A percentile compares a stretch with the other conserved stretches of the same genome.
Evolutionary conservation across 164 flowering plant species (phyloP).

Genomic region (Chimonanthus praecox): DNA sequence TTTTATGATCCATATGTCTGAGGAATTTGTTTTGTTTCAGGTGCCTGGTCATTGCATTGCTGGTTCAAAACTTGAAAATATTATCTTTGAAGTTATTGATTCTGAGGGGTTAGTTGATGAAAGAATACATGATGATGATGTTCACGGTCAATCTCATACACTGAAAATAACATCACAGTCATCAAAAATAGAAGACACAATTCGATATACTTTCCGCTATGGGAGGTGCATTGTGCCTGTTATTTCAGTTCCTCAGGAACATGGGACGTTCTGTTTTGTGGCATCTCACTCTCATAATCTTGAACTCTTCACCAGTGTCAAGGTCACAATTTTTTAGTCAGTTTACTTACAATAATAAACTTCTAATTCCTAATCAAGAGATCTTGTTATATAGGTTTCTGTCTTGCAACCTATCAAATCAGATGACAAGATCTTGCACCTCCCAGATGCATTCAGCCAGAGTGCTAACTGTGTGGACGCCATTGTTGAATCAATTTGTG

Average conservation of each 20-base stretch:
- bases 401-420: slow-evolving; percentile 22
- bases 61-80: slow-evolving; percentile 45
- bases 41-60: slow-evolving; percentile 37
- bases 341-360: neutral
- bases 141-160: slow-evolving; percentile 44
- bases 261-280: slow-evolving; percentile 35
- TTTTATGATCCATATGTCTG: neutral
- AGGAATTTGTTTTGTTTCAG: slow-evolving; percentile 25
- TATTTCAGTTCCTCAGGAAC: slow-evolving; percentile 39
- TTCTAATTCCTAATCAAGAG: neutral
- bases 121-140: slow-evolving; percentile 31
- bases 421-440: slow-evolving; percentile 10
- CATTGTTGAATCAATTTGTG: slow-evolving; percentile 11
- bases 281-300: slow-evolving; percentile 52
- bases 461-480: slow-evolving; percentile 5
- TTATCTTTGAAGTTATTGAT: slow-evolving; percentile 45
- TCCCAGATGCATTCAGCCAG: slow-evolving; percentile 8
- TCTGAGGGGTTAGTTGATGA: slow-evolving; percentile 49
- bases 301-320: slow-evolving; percentile 35
- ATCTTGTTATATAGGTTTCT: slow-evolving; percentile 25
- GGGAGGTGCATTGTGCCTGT: slow-evolving; percentile 54
- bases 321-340: slow-evolving; percentile 28
- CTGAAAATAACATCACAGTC: slow-evolving; percentile 35
- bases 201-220: slow-evolving; percentile 36
- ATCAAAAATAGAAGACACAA: slow-evolving; percentile 15